phyloP scores from a whole-genome alignment of 2,329 filamentous ascomycete genomes.

The Coleophoma cylindrospora region DNA sequence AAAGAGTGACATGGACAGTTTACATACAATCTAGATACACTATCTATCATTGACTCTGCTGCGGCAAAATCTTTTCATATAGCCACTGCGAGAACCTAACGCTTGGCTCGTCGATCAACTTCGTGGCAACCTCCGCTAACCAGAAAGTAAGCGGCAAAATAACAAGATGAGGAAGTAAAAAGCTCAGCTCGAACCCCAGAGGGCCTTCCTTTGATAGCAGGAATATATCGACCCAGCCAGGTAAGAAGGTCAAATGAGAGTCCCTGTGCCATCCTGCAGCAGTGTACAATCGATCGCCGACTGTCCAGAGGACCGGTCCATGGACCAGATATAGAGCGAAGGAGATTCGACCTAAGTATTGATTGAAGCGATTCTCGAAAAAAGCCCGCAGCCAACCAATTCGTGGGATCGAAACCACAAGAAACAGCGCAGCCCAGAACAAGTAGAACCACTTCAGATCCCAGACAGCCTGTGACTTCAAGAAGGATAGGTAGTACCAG shows the following conservation, averaged over 20 bases:
- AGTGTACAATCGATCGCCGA: constrained; percentile 60
- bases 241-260: constrained; percentile 43
- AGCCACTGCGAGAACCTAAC: constrained; percentile 52
- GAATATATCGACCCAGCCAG: constrained; percentile 51
- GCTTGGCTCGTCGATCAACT: constrained; percentile 52
- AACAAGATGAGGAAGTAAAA: constrained; percentile 54
- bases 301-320: constrained; percentile 51
- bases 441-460: constrained; percentile 67
- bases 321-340: constrained; percentile 62
- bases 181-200: constrained; percentile 54
- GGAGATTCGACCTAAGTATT: constrained; percentile 58
- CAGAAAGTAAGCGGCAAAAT: constrained; percentile 55
- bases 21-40: no score
- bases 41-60: no score
- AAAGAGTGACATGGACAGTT: no score
- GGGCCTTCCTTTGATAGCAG: constrained; percentile 50
- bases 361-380: constrained; percentile 53
- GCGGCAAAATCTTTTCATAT: constrained; percentile 40
- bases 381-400: constrained; percentile 52
- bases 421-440: constrained; percentile 52
- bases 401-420: constrained; percentile 51
- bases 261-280: constrained; percentile 50
- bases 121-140: constrained; percentile 51
- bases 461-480: constrained; percentile 62
- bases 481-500: constrained; percentile 31